These are phyloP conservation scores for Epichloe gansuensis DNA, from an alignment of 2,329 filamentous ascomycete species.

Conservation along the genomic window DNA sequence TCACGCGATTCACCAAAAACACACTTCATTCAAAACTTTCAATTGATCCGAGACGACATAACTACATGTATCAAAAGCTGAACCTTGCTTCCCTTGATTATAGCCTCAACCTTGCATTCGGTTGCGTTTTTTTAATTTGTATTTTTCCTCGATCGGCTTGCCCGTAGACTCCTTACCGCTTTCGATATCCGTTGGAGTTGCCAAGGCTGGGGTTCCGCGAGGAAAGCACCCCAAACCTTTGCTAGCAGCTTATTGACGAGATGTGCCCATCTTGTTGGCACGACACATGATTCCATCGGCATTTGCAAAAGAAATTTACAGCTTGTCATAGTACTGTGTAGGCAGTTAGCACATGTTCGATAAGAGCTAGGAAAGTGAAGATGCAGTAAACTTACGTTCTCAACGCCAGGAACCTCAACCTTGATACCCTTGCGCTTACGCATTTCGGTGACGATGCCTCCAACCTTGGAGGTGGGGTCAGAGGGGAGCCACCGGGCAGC, in stretches of 20 bases:
- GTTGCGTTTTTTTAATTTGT: conserved; percentile 10
- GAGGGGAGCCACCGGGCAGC: conserved; percentile 82
- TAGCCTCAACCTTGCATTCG: conserved; percentile 25
- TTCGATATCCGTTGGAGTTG: conserved; percentile 4
- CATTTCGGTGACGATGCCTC: conserved; percentile 74
- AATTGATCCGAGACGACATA: conserved; percentile 30
- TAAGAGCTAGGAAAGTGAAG: neutral
- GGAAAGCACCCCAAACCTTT: conserved; percentile 19
- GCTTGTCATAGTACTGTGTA: conserved; percentile 91
- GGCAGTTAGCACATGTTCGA: conserved; percentile 12
- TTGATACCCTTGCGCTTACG: conserved; percentile 99
- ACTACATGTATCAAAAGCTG: conserved; percentile 30
- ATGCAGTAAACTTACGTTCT: conserved; percentile 63
- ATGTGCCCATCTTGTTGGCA: conserved; percentile 28
- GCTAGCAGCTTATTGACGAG: conserved; percentile 28
- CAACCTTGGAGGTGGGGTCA: conserved; percentile 71
- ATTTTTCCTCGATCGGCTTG: conserved; percentile 7
- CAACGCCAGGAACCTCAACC: conserved; percentile 81
- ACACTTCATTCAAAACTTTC: conserved; percentile 21
- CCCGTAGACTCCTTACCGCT: conserved; percentile 18
- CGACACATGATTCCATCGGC: conserved; percentile 33
- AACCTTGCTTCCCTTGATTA: conserved; percentile 25
- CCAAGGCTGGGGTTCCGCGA: conserved; percentile 12
- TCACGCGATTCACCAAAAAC: conserved; percentile 1
- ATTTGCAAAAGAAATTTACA: conserved; percentile 51